Evolutionary conservation across 1,284 basidiomycete species (phyloP), one percentile per base, ranked within the genome.

Genomic region (Vanrija sp.): DNA sequence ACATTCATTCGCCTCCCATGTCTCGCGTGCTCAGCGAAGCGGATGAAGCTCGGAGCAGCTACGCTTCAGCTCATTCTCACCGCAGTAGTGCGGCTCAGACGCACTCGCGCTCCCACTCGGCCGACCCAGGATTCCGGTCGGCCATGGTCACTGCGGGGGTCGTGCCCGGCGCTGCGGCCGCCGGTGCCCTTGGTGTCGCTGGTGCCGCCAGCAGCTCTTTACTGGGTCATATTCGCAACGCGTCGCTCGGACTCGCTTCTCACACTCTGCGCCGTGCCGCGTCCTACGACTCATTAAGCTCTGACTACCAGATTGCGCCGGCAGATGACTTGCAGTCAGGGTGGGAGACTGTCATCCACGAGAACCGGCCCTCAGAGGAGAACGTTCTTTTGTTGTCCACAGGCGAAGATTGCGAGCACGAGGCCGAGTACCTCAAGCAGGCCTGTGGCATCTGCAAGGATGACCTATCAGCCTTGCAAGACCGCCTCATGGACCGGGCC

Each of bases 401-500:
- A 15, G 28, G 5, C 18, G 56, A 57, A 29, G 61, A 57, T 10
- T 28, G 28, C 15, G 52, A 61, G 44, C 53, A 57, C 39, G 49
- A 52, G 5, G 46, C 55, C 3, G 57, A 54, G n/a, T 52, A 65
- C 10, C 52, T 72, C 23, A 49, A 55, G 38, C 61, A 65, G 38
- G 45, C 64, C 46, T 67, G 64, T 46, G 71, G 71, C 9, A 29
- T 75, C 39, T 66, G 66, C n/a, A 60, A 60, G 48, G 68, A 67
- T 15, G 69, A 72, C 23, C 48, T 73, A 52, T 51, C 58, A 8
- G 18, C 57, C 16, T 57, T 75, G 49, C 73, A 75, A 53, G 61
- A 49, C 9, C 65, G 64, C 16, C 57, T 75, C 18, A 71, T 75
- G 10, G 52, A 58, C 14, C 70, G 68, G 51, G 73, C 73, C 5